Percentiles rank a stretch among this genome's conserved stretches.
Evolutionary conservation across 345 rosid species (phyloP).

Genomic region (Kernera saxatilis): DNA sequence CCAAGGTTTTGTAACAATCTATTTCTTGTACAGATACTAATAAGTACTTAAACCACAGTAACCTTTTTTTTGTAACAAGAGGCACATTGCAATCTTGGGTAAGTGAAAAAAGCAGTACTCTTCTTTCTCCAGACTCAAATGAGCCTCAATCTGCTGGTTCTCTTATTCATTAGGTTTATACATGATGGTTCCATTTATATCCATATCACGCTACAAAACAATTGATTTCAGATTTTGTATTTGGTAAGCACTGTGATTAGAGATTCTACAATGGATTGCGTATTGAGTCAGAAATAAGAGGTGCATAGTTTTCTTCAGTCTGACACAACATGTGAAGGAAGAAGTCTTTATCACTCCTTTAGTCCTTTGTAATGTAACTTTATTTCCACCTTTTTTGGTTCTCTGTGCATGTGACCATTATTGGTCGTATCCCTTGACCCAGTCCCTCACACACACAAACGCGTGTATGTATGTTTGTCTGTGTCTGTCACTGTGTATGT

Average conservation of each 20-base stretch:
- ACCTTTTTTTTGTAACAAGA: not conserved
- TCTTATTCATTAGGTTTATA: not conserved
- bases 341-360: conserved; percentile 13
- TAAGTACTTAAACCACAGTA: not conserved
- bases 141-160: not conserved
- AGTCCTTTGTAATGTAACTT: conserved; percentile 13
- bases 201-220: not conserved
- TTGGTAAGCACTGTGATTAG: not conserved
- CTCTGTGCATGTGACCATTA: conserved; percentile 27
- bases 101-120: not conserved
- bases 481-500: not conserved
- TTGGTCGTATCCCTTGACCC: conserved; percentile 26
- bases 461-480: not conserved
- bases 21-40: conserved; percentile 17
- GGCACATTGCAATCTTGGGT: not conserved
- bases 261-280: not conserved
- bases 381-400: conserved; percentile 14
- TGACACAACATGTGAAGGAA: conserved; percentile 29
- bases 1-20: conserved; percentile 1
- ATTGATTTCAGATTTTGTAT: not conserved
- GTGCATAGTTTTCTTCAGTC: conserved; percentile 20
- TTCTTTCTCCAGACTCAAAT: not conserved
- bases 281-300: not conserved
- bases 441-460: conserved; percentile 5
- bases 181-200: not conserved